Percentiles rank a stretch among this genome's conserved stretches.
Evolutionary conservation across 2,329 filamentous ascomycete species (phyloP).

Genomic region (Dothiorella sarmentorum): DNA sequence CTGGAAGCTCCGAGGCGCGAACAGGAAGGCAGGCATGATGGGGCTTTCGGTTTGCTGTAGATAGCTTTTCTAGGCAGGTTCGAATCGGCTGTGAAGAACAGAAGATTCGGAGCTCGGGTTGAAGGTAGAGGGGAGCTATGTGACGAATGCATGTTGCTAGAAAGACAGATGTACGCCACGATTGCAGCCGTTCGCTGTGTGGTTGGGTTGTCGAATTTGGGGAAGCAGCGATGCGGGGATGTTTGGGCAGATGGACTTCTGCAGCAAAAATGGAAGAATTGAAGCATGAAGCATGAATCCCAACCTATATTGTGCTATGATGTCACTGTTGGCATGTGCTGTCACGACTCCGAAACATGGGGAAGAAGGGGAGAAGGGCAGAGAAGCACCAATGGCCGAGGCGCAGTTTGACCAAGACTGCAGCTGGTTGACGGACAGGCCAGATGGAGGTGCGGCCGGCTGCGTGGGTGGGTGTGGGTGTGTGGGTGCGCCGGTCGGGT

Average conservation of each 20-base stretch:
- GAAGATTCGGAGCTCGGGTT: not conserved
- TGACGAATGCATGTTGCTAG: slow-evolving; percentile 11
- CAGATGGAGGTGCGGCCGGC: slow-evolving; percentile 1
- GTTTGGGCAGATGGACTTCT: not conserved
- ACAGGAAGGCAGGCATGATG: not conserved
- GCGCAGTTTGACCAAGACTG: not conserved
- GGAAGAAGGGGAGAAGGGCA: not conserved
- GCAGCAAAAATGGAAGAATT: not conserved
- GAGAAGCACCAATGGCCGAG: not conserved
- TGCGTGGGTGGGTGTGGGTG: not conserved
- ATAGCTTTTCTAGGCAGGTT: slow-evolving; percentile 12
- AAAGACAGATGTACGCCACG: not conserved
- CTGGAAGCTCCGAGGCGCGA: slow-evolving; percentile 7
- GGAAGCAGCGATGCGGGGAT: no score
- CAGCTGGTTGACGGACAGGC: slow-evolving; percentile 6
- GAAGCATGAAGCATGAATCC: not conserved
- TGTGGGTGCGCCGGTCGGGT: no score
- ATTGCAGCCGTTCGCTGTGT: not conserved
- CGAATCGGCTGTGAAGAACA: not conserved
- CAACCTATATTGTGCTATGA: not conserved
- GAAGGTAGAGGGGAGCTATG: not conserved
- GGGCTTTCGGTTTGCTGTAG: slow-evolving; percentile 9
- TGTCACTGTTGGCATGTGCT: no score
- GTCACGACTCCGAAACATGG: no score
- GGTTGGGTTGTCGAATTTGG: not conserved